These are phyloP conservation scores for Phytopythium chamaehyphon DNA, from an alignment of 352 stramenopile genomes.

Conservation along the genomic window DNA sequence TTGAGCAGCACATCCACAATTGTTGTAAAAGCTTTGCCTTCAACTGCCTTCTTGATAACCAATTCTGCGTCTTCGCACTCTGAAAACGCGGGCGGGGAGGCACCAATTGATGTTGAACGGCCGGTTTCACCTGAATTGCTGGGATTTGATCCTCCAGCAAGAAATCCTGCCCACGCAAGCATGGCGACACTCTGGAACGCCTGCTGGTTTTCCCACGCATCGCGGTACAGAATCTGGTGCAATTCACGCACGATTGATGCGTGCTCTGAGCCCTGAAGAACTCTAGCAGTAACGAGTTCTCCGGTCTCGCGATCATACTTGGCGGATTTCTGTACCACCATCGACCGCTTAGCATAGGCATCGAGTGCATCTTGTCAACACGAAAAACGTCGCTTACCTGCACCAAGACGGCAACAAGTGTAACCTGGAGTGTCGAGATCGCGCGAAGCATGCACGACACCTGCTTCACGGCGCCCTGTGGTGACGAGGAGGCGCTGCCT, in stretches of 20 bases:
- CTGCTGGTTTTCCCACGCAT: constrained; percentile 60
- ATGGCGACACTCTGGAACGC: constrained; percentile 70
- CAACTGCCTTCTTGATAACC: constrained; percentile 72
- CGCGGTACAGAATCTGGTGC: constrained; percentile 57
- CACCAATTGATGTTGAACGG: background rate
- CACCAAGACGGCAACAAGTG: constrained; percentile 56
- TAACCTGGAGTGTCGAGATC: constrained; percentile 67
- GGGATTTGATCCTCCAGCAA: constrained; percentile 24
- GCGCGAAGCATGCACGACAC: constrained; percentile 73
- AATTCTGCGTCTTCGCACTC: constrained; percentile 40
- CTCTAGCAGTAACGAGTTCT: constrained; percentile 32
- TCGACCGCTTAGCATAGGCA: too few relatives aligned
- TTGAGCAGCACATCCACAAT: constrained; percentile 70
- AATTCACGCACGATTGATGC: constrained; percentile 48
- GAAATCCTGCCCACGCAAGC: constrained; percentile 69
- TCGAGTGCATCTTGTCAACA: too few relatives aligned
- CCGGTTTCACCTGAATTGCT: background rate
- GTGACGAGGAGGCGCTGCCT: constrained; percentile 54
- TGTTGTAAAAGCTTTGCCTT: constrained; percentile 62
- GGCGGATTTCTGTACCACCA: constrained; percentile 28
- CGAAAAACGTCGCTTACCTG: constrained; percentile 8
- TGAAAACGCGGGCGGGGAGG: constrained; percentile 27
- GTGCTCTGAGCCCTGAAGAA: constrained; percentile 36
- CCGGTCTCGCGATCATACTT: constrained; percentile 68
- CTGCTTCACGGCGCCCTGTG: constrained; percentile 65